Conservation (phyloP, 2,329 filamentous ascomycete genomes). For the Fusarium sp. region DNA sequence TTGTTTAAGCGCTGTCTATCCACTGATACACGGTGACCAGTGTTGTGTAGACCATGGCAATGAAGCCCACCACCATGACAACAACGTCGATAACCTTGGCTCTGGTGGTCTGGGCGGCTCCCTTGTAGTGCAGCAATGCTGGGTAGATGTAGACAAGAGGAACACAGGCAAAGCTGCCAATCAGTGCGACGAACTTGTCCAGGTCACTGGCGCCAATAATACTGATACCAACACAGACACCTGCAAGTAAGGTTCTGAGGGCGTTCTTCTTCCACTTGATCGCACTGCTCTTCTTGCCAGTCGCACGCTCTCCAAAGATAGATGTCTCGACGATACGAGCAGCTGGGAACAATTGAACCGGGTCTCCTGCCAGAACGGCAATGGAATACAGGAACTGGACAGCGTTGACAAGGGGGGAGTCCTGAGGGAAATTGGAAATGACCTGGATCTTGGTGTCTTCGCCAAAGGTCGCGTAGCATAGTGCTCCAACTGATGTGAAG, state of each 20-base stretch:
- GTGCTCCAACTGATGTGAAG: conserved; percentile 77
- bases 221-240: conserved; percentile 70
- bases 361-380: conserved; percentile 78
- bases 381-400: conserved; percentile 81
- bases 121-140: conserved; percentile 76
- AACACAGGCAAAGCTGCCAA: conserved; percentile 79
- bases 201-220: conserved; percentile 75
- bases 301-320: conserved; percentile 74
- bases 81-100: conserved; percentile 70
- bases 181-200: conserved; percentile 80
- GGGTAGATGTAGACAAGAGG: conserved; percentile 84
- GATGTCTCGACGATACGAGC: conserved; percentile 77
- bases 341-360: conserved; percentile 81
- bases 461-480: conserved; percentile 82
- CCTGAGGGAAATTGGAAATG: conserved; percentile 81
- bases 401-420: conserved; percentile 77
- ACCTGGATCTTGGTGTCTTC: conserved; percentile 77
- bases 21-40: conserved; percentile 65
- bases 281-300: conserved; percentile 71
- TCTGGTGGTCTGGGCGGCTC: conserved; percentile 68
- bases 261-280: conserved; percentile 85
- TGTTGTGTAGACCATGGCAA: conserved; percentile 80
- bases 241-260: conserved; percentile 69
- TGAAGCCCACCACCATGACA: conserved; percentile 72
- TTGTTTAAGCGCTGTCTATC: conserved; percentile 44